A percentile compares a stretch with the other conserved stretches of the same genome.
Evolutionary conservation across 108 stramenopile species (phyloP).

Genomic region (Nannochloropsis granulata): DNA sequence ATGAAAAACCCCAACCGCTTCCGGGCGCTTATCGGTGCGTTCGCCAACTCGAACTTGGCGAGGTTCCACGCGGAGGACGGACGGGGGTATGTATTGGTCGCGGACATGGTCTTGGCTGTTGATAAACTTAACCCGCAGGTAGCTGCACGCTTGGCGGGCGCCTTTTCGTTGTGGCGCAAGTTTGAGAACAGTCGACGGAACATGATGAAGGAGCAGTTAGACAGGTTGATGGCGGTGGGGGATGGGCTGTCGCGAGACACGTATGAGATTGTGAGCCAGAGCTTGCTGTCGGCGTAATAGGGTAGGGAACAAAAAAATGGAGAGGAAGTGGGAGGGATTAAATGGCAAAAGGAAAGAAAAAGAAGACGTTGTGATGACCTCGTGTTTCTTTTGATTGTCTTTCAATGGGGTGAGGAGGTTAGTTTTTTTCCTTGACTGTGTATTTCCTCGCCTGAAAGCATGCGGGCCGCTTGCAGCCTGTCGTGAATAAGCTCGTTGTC

Average conservation of each 20-base stretch:
- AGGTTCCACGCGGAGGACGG: constrained; percentile 70
- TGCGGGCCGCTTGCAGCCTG: no score
- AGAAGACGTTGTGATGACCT: background rate
- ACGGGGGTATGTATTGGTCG: constrained; percentile 69
- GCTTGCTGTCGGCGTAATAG: constrained; percentile 28
- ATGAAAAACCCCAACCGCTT: constrained; percentile 79
- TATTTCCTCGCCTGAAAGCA: no score
- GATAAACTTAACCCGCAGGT: constrained; percentile 83
- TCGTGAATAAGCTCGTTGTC: no score
- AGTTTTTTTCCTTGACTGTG: no score
- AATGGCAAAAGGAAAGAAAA: background rate
- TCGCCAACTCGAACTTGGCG: constrained; percentile 48
- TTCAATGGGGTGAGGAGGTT: no score
- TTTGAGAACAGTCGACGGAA: constrained; percentile 52
- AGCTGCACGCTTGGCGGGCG: constrained; percentile 52
- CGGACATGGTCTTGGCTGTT: constrained; percentile 53
- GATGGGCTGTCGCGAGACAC: constrained; percentile 45
- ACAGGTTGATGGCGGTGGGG: constrained; percentile 41
- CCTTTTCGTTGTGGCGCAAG: constrained; percentile 61
- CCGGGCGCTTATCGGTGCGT: constrained; percentile 59
- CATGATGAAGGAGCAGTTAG: constrained; percentile 63
- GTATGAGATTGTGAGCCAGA: constrained; percentile 45
- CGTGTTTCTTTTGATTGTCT: no score
- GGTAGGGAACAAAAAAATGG: background rate
- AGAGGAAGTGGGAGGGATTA: background rate